Percentiles rank a stretch among this genome's conserved stretches.
phyloP scores from a whole-genome alignment of 2,329 filamentous ascomycete species.

The Aspergillus brasiliensis region DNA sequence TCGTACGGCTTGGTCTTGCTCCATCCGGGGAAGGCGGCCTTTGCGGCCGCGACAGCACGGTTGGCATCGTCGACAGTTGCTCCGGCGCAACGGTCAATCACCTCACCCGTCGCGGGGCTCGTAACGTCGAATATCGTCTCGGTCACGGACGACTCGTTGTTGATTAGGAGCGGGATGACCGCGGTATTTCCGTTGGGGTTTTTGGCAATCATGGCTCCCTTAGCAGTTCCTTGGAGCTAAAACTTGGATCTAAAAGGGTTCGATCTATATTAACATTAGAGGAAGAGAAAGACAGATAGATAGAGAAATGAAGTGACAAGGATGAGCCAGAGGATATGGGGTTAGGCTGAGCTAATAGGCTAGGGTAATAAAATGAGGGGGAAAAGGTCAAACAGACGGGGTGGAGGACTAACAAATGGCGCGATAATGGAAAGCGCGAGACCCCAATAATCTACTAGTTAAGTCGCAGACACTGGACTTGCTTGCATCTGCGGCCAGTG shows the following conservation, averaged over 20 bases:
- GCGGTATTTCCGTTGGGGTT: slow-evolving; percentile 17
- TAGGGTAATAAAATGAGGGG: neutral
- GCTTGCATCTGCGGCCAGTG: slow-evolving; percentile 3
- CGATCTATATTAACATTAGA: neutral
- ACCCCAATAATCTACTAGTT: slow-evolving; percentile 5
- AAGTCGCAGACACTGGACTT: slow-evolving; percentile 3
- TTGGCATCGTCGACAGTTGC: slow-evolving; percentile 59
- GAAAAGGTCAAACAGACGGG: neutral
- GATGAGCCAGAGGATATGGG: neutral
- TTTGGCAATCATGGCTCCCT: slow-evolving; percentile 13
- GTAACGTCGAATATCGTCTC: slow-evolving; percentile 52
- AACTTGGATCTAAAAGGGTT: neutral
- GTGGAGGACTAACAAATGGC: neutral
- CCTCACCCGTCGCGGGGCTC: slow-evolving; percentile 57
- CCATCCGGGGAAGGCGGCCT: slow-evolving; percentile 72
- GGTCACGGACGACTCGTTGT: slow-evolving; percentile 46
- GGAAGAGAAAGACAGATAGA: too few relatives aligned
- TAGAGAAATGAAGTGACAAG: neutral
- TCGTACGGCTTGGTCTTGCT: slow-evolving; percentile 59
- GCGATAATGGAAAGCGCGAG: slow-evolving; percentile 4
- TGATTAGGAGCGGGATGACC: slow-evolving; percentile 45
- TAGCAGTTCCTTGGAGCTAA: too few relatives aligned
- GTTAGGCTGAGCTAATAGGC: neutral
- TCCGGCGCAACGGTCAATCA: slow-evolving; percentile 58
- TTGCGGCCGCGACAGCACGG: slow-evolving; percentile 62